phyloP scores from a whole-genome alignment of 306 rosid genomes.

The Ammopiptanthus mongolicus region DNA sequence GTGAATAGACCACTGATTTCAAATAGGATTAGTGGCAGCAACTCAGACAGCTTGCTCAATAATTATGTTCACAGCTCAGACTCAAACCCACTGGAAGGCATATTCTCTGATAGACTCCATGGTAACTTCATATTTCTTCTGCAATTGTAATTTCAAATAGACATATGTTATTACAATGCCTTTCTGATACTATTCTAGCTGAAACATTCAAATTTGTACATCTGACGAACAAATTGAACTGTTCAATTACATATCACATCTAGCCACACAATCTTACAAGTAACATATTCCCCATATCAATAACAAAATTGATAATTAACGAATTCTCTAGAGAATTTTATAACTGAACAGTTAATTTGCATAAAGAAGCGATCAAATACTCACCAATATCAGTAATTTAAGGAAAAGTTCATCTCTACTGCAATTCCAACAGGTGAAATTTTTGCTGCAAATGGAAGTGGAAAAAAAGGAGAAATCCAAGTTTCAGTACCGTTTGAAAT shows the following conservation, averaged over 20 bases:
- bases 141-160: too few relatives aligned
- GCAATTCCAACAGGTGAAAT: too few relatives aligned
- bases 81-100: conserved; percentile 31
- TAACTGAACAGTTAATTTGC: background rate
- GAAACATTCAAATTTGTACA: conserved; percentile 4
- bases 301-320: background rate
- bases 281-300: background rate
- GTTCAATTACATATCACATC: conserved; percentile 13
- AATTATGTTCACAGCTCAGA: conserved; percentile 26
- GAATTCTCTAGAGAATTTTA: background rate
- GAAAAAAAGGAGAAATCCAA: background rate
- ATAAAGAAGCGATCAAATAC: background rate
- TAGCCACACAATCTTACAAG: background rate
- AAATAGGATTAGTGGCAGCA: conserved; percentile 29
- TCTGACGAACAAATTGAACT: background rate
- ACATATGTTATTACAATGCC: too few relatives aligned
- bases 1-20: conserved; percentile 24
- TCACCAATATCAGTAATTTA: background rate
- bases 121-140: conserved; percentile 40
- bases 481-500: background rate
- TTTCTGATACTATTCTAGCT: conserved; percentile 1
- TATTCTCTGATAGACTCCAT: conserved; percentile 33
- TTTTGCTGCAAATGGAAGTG: background rate
- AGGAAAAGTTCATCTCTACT: too few relatives aligned
- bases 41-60: conserved; percentile 29